phyloP scores from a whole-genome alignment of 768 basidiomycete genomes.

The Clavaria fumosa region DNA sequence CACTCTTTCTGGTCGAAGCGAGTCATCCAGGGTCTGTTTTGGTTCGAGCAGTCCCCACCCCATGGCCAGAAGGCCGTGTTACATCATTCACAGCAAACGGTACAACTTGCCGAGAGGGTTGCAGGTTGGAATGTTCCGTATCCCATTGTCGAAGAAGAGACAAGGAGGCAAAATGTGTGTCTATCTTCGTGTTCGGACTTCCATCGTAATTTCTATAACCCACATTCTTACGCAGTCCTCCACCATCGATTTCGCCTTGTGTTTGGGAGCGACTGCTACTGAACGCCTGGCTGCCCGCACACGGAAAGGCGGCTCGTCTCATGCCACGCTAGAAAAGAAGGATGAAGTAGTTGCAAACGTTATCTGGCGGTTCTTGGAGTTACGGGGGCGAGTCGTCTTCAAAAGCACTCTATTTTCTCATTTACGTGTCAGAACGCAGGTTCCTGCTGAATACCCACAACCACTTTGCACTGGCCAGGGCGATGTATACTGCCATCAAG shows the following conservation, averaged over 20 bases:
- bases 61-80: slow-evolving; percentile 44
- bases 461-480: slow-evolving; percentile 81
- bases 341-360: slow-evolving; percentile 98
- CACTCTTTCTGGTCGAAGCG: slow-evolving; percentile 71
- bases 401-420: no score
- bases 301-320: slow-evolving; percentile 37
- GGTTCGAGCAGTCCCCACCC: slow-evolving; percentile 44
- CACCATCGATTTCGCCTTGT: slow-evolving; percentile 91
- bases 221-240: slow-evolving; percentile 48
- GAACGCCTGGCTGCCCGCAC: slow-evolving; percentile 76
- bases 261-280: slow-evolving; percentile 76
- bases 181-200: slow-evolving; percentile 8
- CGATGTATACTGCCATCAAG: slow-evolving; percentile 74
- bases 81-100: slow-evolving; percentile 68
- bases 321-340: slow-evolving; percentile 74
- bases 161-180: slow-evolving; percentile 91
- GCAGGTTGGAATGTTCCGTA: slow-evolving; percentile 82
- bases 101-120: slow-evolving; percentile 77
- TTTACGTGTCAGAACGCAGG: no score
- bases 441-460: slow-evolving; percentile 81
- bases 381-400: slow-evolving; percentile 83
- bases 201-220: background rate
- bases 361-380: slow-evolving; percentile 94
- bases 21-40: slow-evolving; percentile 58
- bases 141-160: slow-evolving; percentile 77